These are phyloP conservation scores for Eustoma russellianum DNA, from an alignment of 257 asterid species.

Conservation along the genomic window DNA sequence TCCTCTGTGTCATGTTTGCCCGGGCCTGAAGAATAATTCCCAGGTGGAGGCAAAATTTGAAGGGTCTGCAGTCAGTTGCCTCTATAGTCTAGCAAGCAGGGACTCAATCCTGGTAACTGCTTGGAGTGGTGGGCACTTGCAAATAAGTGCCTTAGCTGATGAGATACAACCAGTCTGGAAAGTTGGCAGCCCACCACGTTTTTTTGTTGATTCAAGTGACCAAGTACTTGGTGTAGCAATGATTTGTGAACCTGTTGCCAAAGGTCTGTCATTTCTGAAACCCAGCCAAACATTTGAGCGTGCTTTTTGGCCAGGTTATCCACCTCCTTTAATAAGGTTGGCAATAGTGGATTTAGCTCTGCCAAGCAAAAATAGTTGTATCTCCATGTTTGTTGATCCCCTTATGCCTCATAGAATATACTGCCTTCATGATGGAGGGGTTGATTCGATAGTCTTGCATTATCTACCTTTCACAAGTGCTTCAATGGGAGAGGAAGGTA, in stretches of 20 bases:
- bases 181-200: conserved; percentile 51
- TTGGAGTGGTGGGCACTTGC: conserved; percentile 78
- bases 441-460: conserved; percentile 77
- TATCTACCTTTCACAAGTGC: conserved; percentile 84
- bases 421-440: conserved; percentile 75
- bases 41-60: conserved; percentile 36
- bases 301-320: conserved; percentile 70
- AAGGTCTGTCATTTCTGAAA: conserved; percentile 23
- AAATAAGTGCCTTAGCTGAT: conserved; percentile 79
- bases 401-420: conserved; percentile 67
- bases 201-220: conserved; percentile 50
- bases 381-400: conserved; percentile 56
- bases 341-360: conserved; percentile 86
- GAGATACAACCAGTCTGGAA: conserved; percentile 92
- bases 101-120: conserved; percentile 78
- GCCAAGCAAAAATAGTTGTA: conserved; percentile 36
- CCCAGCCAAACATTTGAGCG: conserved; percentile 37
- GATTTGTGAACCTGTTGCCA: conserved; percentile 66
- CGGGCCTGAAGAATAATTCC: conserved; percentile 25
- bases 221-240: conserved; percentile 61
- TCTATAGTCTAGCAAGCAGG: conserved; percentile 61
- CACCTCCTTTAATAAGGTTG: conserved; percentile 73
- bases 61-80: conserved; percentile 76
- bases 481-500: conserved; percentile 41
- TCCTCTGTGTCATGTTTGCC: conserved; percentile 46